A percentile compares a stretch with the other conserved stretches of the same genome.
Conservation (phyloP, 2,329 filamentous ascomycete species). For the Hypomyces perniciosus region DNA sequence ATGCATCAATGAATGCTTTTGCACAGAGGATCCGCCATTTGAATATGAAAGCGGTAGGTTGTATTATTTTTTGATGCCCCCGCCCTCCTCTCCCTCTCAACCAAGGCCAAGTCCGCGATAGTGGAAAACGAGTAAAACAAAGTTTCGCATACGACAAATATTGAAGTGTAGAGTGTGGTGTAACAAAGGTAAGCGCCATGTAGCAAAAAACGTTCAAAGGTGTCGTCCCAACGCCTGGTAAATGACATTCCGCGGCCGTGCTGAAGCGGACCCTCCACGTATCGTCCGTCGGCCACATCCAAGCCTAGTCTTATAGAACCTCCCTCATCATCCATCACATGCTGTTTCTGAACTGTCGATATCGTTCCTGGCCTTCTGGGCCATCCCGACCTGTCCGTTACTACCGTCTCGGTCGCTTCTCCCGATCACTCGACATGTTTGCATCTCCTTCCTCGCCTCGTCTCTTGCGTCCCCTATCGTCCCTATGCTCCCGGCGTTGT, state of each 20-base stretch:
- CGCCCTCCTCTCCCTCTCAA: neutral
- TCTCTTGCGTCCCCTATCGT: slow-evolving; percentile 34
- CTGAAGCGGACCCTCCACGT: neutral
- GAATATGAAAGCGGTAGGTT: neutral
- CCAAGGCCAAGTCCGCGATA: neutral
- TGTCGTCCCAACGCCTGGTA: slow-evolving; percentile 8
- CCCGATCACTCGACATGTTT: slow-evolving; percentile 36
- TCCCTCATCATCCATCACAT: too few species aligned
- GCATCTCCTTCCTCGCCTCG: slow-evolving; percentile 44
- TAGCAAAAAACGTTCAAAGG: neutral
- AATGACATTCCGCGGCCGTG: neutral
- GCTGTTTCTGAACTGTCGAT: neutral
- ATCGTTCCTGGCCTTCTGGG: neutral
- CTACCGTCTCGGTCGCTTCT: slow-evolving; percentile 49
- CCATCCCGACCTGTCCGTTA: neutral
- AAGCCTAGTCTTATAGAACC: too few species aligned
- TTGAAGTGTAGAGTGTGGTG: slow-evolving; percentile 4
- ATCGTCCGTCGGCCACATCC: neutral
- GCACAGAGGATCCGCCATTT: too few species aligned
- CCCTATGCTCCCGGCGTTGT: slow-evolving; percentile 28
- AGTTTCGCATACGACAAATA: slow-evolving; percentile 7
- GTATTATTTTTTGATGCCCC: neutral
- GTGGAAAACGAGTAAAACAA: neutral
- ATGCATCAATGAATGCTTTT: too few species aligned
- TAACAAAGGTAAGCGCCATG: neutral